Evolutionary conservation across 192 early-diverging fungal species (phyloP).

Genomic region (Coemansia sp.): DNA sequence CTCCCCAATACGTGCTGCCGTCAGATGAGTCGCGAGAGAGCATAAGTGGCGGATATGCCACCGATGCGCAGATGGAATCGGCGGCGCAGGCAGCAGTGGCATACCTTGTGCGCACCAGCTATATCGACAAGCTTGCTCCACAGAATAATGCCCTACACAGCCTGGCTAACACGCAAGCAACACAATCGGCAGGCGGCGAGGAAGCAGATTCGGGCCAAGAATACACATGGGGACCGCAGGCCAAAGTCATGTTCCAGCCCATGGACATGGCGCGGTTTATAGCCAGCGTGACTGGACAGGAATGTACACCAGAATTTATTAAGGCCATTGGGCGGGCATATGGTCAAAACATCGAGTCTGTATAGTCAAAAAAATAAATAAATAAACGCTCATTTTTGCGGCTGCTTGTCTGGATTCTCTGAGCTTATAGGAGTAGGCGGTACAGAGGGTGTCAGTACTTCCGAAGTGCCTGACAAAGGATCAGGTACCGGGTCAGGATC

Average conservation of each 20-base stretch:
- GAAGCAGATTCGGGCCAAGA: constrained; percentile 16
- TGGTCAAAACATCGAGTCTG: constrained; percentile 25
- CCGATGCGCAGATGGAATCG: constrained; percentile 40
- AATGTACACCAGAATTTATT: constrained; percentile 42
- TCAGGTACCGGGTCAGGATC: neutral
- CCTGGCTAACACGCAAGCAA: constrained; percentile 28
- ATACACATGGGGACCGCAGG: constrained; percentile 48
- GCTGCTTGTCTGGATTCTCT: too few species aligned
- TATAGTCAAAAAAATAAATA: neutral
- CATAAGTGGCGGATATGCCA: neutral
- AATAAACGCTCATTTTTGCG: too few species aligned
- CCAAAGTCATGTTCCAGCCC: constrained; percentile 36
- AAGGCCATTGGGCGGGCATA: constrained; percentile 44
- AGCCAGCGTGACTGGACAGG: constrained; percentile 33
- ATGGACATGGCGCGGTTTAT: constrained; percentile 51
- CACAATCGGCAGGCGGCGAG: constrained; percentile 19
- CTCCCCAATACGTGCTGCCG: constrained; percentile 21
- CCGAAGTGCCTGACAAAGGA: constrained; percentile 1
- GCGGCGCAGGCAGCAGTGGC: constrained; percentile 29
- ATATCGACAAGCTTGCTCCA: constrained; percentile 28
- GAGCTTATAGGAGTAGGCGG: too few species aligned
- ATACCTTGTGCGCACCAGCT: constrained; percentile 24
- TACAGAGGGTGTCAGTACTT: neutral
- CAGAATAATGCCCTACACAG: constrained; percentile 1
- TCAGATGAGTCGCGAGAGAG: neutral